Conservation (phyloP, 805 yeast species). For the Candida tallmaniae region DNA sequence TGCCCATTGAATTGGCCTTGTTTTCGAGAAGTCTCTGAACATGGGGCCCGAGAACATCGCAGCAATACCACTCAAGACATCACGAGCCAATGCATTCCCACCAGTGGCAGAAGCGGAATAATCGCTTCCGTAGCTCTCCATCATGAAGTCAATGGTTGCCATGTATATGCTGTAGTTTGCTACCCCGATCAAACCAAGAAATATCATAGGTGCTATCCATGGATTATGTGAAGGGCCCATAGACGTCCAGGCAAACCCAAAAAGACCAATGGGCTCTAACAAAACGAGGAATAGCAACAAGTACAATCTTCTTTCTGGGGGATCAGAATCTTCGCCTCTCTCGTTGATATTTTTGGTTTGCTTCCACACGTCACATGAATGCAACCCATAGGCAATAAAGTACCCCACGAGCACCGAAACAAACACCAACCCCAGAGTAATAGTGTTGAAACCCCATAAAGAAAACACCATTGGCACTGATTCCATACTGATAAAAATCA, state of each 20-base stretch:
- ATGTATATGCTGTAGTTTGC: constrained; percentile 39
- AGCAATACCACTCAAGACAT: constrained; percentile 36
- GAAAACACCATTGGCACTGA: constrained; percentile 27
- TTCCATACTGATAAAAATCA: constrained; percentile 37
- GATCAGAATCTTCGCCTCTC: constrained; percentile 22
- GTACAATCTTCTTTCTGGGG: constrained; percentile 25
- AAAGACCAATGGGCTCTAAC: constrained; percentile 33
- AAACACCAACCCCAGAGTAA: constrained; percentile 26
- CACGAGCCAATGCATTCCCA: constrained; percentile 41
- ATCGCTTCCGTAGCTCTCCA: constrained; percentile 36
- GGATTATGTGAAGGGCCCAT: constrained; percentile 33
- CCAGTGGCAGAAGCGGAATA: constrained; percentile 43
- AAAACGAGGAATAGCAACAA: constrained; percentile 35
- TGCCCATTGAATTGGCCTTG: constrained; percentile 33
- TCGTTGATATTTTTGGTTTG: constrained; percentile 19
- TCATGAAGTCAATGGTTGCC: constrained; percentile 43
- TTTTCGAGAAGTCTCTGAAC: constrained; percentile 28
- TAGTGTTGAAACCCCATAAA: constrained; percentile 32
- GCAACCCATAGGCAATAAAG: constrained; percentile 29
- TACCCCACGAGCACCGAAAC: constrained; percentile 32
- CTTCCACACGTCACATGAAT: constrained; percentile 29
- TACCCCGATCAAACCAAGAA: constrained; percentile 31
- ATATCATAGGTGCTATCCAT: constrained; percentile 42
- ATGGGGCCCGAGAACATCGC: constrained; percentile 36
- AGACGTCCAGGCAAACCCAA: constrained; percentile 41